A percentile compares a stretch with the other conserved stretches of the same genome.
Evolutionary conservation across 2,329 filamentous ascomycete genomes (phyloP).

Genomic region (Calonectria naviculata): DNA sequence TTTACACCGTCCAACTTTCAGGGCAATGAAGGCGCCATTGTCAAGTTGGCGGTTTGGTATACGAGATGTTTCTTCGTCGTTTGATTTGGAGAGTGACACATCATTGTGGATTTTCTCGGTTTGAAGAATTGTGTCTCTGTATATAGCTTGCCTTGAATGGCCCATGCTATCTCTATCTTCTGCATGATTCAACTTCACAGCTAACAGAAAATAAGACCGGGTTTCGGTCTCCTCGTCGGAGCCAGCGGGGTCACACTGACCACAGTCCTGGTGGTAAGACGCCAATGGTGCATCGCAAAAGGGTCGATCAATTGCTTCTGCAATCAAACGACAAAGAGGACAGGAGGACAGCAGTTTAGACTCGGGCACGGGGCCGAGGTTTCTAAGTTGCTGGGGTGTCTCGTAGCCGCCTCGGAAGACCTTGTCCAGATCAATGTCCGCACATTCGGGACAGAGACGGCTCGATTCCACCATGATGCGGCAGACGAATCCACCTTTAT

Average conservation of each 20-base stretch:
- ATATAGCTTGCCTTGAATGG: background rate
- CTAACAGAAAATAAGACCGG: background rate
- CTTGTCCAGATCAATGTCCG: slow-evolving; percentile 5
- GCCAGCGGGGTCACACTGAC: background rate
- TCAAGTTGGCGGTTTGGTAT: background rate
- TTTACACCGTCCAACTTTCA: slow-evolving; percentile 2
- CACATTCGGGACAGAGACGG: background rate
- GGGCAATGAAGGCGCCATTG: slow-evolving; percentile 1
- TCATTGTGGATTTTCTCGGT: background rate
- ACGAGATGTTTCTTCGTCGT: background rate
- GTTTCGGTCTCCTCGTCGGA: background rate
- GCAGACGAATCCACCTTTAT: background rate
- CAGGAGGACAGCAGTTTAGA: slow-evolving; percentile 1
- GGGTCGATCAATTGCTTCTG: slow-evolving; percentile 3
- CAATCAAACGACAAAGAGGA: background rate
- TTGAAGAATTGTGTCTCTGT: background rate
- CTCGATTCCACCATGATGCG: background rate
- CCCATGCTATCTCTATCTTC: background rate
- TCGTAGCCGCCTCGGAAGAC: slow-evolving; percentile 10
- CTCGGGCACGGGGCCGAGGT: background rate
- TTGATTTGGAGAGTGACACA: background rate
- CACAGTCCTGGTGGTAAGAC: slow-evolving; percentile 2
- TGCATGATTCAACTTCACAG: background rate
- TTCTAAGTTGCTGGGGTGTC: background rate
- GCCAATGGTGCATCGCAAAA: slow-evolving; percentile 2